Percentiles rank a stretch among this genome's conserved stretches.
Conservation (phyloP, 2,329 filamentous ascomycete genomes). For the Aspergillus candidus region DNA sequence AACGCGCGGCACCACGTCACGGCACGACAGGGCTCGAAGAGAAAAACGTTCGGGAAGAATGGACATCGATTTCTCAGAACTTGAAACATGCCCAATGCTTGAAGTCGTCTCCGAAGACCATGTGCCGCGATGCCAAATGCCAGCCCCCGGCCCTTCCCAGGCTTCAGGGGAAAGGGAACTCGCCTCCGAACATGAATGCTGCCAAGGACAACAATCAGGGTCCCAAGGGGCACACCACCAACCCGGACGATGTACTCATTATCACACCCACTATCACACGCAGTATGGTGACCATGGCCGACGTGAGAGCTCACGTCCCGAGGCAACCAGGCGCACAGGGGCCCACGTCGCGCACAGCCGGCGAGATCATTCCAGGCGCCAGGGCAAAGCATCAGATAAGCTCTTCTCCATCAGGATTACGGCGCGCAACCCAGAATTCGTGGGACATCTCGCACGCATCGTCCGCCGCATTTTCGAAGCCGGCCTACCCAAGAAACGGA, state of each 20-base stretch:
- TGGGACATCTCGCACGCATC: conserved; percentile 18
- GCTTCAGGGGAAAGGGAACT: conserved; percentile 21
- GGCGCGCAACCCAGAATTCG: conserved; percentile 19
- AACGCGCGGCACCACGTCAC: conserved; percentile 6
- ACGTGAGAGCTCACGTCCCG: conserved; percentile 13
- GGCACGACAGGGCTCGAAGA: conserved; percentile 12
- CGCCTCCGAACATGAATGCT: conserved; percentile 7
- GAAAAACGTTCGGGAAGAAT: conserved; percentile 23
- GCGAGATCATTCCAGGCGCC: conserved; percentile 24
- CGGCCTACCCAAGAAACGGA: conserved; percentile 9
- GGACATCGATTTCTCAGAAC: conserved; percentile 28
- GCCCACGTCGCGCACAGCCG: conserved; percentile 15
- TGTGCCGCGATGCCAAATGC: conserved; percentile 19
- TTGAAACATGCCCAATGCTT: conserved; percentile 30
- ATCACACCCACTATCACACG: conserved; percentile 39
- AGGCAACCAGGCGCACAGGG: conserved; percentile 13
- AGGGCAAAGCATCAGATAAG: conserved; percentile 21
- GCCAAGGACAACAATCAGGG: conserved; percentile 11
- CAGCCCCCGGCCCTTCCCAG: conserved; percentile 13
- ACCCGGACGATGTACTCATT: conserved; percentile 31
- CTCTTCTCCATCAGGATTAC: conserved; percentile 22
- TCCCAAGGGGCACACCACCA: conserved; percentile 6
- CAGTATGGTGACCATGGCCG: conserved; percentile 32
- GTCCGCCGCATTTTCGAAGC: conserved; percentile 18
- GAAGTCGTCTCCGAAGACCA: conserved; percentile 24